Evolutionary conservation across 495 filamentous ascomycete species (phyloP).

Genomic region (Aspergillus campestris): DNA sequence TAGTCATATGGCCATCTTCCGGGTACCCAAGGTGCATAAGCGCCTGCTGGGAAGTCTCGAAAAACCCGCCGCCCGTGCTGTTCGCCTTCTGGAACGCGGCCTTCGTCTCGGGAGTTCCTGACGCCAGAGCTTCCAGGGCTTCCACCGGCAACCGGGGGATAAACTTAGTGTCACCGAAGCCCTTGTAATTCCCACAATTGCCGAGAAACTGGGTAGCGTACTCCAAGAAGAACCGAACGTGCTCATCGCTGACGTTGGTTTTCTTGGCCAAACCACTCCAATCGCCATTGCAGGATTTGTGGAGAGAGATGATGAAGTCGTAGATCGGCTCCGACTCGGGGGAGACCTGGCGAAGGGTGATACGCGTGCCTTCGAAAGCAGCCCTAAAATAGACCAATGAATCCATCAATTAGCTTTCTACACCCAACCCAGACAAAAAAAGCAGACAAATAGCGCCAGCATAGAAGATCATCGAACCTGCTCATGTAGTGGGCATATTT

Average conservation of each 20-base stretch:
- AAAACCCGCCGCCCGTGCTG: conserved; percentile 58
- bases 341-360: conserved; percentile 81
- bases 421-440: background rate
- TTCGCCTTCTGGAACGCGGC: conserved; percentile 53
- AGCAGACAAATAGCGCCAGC: background rate
- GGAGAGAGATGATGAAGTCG: conserved; percentile 77
- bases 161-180: conserved; percentile 92
- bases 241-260: conserved; percentile 59
- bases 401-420: conserved; percentile 3
- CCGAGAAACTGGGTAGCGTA: conserved; percentile 86
- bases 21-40: conserved; percentile 83
- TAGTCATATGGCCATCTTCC: conserved; percentile 73
- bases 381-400: conserved; percentile 44
- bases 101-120: conserved; percentile 49
- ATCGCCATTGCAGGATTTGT: conserved; percentile 65
- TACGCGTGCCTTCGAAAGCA: conserved; percentile 72
- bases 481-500: conserved; percentile 91
- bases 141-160: conserved; percentile 66
- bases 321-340: conserved; percentile 87
- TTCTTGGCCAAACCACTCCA: conserved; percentile 65
- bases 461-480: conserved; percentile 42
- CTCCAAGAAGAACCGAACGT: conserved; percentile 69
- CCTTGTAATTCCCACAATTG: conserved; percentile 92
- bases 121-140: conserved; percentile 63
- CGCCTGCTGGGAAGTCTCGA: conserved; percentile 51